Conservation (phyloP, 2,329 filamentous ascomycete genomes). For the Fusarium luffae region DNA sequence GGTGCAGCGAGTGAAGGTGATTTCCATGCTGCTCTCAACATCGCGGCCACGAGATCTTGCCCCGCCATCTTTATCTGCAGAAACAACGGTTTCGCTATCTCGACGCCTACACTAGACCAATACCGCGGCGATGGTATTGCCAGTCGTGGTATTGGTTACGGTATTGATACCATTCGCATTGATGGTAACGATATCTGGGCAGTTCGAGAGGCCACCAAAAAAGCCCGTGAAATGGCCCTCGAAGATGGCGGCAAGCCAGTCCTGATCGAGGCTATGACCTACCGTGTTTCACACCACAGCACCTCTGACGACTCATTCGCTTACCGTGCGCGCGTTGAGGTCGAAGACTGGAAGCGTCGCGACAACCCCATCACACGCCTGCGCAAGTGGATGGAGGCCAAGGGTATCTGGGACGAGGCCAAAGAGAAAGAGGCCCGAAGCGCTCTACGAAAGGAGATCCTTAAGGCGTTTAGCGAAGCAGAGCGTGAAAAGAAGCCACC, state of each 20-base stretch:
- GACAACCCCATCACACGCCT: slow-evolving; percentile 89
- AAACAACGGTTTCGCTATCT: slow-evolving; percentile 94
- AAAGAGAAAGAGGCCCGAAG: slow-evolving; percentile 79
- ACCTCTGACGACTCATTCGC: slow-evolving; percentile 97
- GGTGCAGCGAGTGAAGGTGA: slow-evolving; percentile 91
- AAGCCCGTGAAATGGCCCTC: slow-evolving; percentile 81
- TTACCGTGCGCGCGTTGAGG: slow-evolving; percentile 91
- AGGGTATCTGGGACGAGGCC: slow-evolving; percentile 84
- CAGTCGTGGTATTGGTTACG: slow-evolving; percentile 86
- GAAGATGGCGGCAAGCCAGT: slow-evolving; percentile 84
- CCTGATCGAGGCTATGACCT: slow-evolving; percentile 95
- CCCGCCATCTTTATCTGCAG: slow-evolving; percentile 91
- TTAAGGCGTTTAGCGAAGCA: slow-evolving; percentile 85
- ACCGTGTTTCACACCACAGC: slow-evolving; percentile 97
- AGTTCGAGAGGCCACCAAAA: slow-evolving; percentile 81
- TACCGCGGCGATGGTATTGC: slow-evolving; percentile 94
- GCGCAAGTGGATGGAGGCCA: slow-evolving; percentile 89
- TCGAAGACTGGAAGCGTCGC: slow-evolving; percentile 92
- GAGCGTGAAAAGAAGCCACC: slow-evolving; percentile 84
- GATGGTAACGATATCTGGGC: slow-evolving; percentile 97
- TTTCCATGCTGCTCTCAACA: slow-evolving; percentile 91
- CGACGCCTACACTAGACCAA: slow-evolving; percentile 88
- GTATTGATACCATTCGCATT: slow-evolving; percentile 91
- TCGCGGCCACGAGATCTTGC: slow-evolving; percentile 88
- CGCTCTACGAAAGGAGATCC: slow-evolving; percentile 75